These are phyloP conservation scores for Paratinospora sagittata DNA, from an alignment of 164 flowering plant species.

Conservation along the genomic window DNA sequence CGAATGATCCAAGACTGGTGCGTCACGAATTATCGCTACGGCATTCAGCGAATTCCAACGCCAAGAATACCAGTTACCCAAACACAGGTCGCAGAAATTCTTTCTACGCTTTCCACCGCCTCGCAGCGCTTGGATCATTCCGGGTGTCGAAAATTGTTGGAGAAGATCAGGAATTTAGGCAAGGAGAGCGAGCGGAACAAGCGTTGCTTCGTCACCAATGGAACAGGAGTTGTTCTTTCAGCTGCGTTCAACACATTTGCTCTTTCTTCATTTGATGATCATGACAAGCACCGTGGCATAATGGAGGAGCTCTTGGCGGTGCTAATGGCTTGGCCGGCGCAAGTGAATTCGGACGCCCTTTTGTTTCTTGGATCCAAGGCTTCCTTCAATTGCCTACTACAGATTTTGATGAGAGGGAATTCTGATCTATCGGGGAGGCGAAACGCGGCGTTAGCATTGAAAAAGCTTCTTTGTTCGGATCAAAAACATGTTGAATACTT, in stretches of 20 bases:
- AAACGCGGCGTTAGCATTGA: conserved; percentile 44
- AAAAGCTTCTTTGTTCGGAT: conserved; percentile 34
- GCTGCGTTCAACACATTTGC: conserved; percentile 40
- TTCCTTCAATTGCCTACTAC: conserved; percentile 38
- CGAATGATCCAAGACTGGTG: conserved; percentile 89
- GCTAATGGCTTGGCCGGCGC: conserved; percentile 25
- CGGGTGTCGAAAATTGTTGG: conserved; percentile 32
- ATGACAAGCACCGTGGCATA: conserved; percentile 18
- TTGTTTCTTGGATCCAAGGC: conserved; percentile 24
- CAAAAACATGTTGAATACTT: conserved; percentile 17
- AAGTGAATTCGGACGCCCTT: conserved; percentile 36
- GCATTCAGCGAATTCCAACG: conserved; percentile 78
- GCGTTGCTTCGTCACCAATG: conserved; percentile 34
- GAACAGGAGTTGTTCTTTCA: conserved; percentile 28
- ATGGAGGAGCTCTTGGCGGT: conserved; percentile 42
- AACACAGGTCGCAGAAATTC: conserved; percentile 34
- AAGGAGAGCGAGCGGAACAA: conserved; percentile 62
- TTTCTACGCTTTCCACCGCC: conserved; percentile 21
- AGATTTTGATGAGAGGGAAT: conserved; percentile 35
- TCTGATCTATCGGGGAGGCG: conserved; percentile 27
- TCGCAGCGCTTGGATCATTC: conserved; percentile 15
- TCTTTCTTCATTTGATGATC: conserved; percentile 6
- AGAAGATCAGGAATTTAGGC: conserved; percentile 30
- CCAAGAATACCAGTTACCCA: conserved; percentile 54
- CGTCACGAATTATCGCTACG: conserved; percentile 46